A percentile compares a stretch with the other conserved stretches of the same genome.
These are phyloP conservation scores for Saccharomycopsis sp. DNA, from an alignment of 805 yeast genomes.

Conservation along the genomic window DNA sequence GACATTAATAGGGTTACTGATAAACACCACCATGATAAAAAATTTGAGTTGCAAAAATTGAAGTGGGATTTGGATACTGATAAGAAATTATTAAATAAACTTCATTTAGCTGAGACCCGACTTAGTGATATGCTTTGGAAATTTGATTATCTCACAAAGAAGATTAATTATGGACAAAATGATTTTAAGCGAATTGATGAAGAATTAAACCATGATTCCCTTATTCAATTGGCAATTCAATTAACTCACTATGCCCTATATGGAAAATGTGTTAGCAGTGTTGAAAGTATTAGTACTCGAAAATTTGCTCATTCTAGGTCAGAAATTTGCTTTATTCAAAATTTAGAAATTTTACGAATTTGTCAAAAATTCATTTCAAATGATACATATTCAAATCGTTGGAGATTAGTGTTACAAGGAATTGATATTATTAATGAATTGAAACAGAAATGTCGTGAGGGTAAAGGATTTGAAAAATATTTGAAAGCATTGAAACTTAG, in stretches of 20 bases:
- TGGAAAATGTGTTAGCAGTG: slow-evolving; percentile 82
- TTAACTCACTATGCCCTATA: slow-evolving; percentile 86
- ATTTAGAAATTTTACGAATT: slow-evolving; percentile 39
- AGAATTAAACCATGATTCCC: slow-evolving; percentile 85
- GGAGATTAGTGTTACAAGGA: slow-evolving; percentile 33
- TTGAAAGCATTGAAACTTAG: slow-evolving; percentile 55
- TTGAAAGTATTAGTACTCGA: slow-evolving; percentile 83
- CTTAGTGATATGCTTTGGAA: slow-evolving; percentile 78
- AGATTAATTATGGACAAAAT: slow-evolving; percentile 71
- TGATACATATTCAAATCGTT: slow-evolving; percentile 37
- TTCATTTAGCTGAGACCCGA: slow-evolving; percentile 84
- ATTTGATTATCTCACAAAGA: slow-evolving; percentile 60
- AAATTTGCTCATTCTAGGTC: slow-evolving; percentile 63
- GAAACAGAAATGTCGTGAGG: slow-evolving; percentile 27
- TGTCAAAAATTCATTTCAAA: slow-evolving; percentile 63
- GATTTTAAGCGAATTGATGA: slow-evolving; percentile 69
- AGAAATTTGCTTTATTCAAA: slow-evolving; percentile 60
- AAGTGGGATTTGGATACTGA: slow-evolving; percentile 17
- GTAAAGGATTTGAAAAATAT: slow-evolving; percentile 69
- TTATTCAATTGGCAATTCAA: slow-evolving; percentile 85
- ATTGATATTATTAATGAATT: slow-evolving; percentile 12
- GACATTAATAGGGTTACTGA: slow-evolving; percentile 21
- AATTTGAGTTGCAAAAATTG: background rate
- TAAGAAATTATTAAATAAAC: slow-evolving; percentile 21
- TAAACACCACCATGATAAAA: slow-evolving; percentile 1